Base-by-base conservation (phyloP, 495 filamentous ascomycete species). In the Penicillium nucicola region DNA sequence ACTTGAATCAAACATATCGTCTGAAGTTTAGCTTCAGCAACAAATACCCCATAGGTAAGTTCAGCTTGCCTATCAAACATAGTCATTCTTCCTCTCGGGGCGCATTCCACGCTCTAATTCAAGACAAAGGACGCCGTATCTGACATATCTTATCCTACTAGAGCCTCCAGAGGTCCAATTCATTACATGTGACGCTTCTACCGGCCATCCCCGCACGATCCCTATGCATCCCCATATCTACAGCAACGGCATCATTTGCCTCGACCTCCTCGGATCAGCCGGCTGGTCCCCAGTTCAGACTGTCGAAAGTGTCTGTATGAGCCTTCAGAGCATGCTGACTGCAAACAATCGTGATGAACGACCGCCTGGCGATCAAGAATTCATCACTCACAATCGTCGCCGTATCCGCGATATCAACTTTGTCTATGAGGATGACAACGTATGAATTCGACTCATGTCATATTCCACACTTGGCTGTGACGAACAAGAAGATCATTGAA, bases 221-320 rank as follows among this genome's bases (percentile, higher is more conserved):
- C 93, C 93, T 1, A 93, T 96, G 61, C 93, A 98, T 57, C 93
- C 93, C 1, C 93, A 98, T 73, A 88, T 98, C 65, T 98, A 98
- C 70, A 92, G 87, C 53, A 98, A 98, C 67, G 93, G 93, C 43
- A 92, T 96, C 65, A 98, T 98, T 62, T 98, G 93, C 60, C 86
- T 98, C 18, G 95, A 98, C 57, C 84, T 98, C 0, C 85, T 98
- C 14, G 89, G 90, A 48, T 74, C 71, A 2, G 84, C 87, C 42
- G 93, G 95, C 55, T 98, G 93, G 93, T 90, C 85, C 11, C 93
- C 93, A 0, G 92, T 97, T 9, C 95, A 97, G 66, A 97, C 90
- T 23, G 93, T 96, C 11, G 92, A 98, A 75, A 95, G 88, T 58
- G 84, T 98, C 37, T 96, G 90, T 76, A 93, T 98, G 84, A 96